Base-by-base conservation (phyloP, 2,329 filamentous ascomycete species). In the Pseudocercospora crystallina region DNA sequence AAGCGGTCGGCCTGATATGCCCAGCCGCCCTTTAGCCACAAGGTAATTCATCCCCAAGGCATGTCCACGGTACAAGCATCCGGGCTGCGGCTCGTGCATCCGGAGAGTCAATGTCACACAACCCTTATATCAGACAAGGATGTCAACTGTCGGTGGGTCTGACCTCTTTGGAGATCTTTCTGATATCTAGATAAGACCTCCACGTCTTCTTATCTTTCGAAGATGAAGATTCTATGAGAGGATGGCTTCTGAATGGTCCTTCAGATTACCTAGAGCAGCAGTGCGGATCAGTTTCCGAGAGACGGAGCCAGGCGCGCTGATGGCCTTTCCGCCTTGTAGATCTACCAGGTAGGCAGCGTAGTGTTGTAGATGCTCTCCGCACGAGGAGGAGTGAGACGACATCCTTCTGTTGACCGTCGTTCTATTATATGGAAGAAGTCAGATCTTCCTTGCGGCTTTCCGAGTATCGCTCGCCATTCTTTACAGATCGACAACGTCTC, bases 201-300 rank as follows among this genome's bases (percentile, higher is more conserved):
- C 17, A 31, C 8, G 39, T 29, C 17, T 5, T 8, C n/a, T 11
- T 5, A 42, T 14, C 8, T 2, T 13, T 10, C 26, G 29, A 13
- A 43, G 29, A 33, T 11, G 4, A 31, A 10, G 11, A 43, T 43
- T 3, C 15, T 32, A 43, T 5, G 29, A 11, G 12, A 32, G 11
- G 10, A n/a, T n/a, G 31, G 14, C 14, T 29, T 20, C 30, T 30
- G 38, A 14, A n/a, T n/a, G 20, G 29, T 13, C 7, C 7, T 26
- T 26, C 20, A 26, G 20, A 26, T 32, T 10, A 8, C n/a, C 12
- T 43, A 29, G 29, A 14, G 13, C 29, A 15, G 20, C 7, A 30
- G 14, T 32, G 40, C 40, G 40, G 40, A 43, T 33, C 40, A 33
- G 15, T 43, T 43, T 43, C 40, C 40, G 33, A 15, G 33, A 15